phyloP scores from a whole-genome alignment of 1,284 basidiomycete species.

The Rhodotorula sp. region DNA sequence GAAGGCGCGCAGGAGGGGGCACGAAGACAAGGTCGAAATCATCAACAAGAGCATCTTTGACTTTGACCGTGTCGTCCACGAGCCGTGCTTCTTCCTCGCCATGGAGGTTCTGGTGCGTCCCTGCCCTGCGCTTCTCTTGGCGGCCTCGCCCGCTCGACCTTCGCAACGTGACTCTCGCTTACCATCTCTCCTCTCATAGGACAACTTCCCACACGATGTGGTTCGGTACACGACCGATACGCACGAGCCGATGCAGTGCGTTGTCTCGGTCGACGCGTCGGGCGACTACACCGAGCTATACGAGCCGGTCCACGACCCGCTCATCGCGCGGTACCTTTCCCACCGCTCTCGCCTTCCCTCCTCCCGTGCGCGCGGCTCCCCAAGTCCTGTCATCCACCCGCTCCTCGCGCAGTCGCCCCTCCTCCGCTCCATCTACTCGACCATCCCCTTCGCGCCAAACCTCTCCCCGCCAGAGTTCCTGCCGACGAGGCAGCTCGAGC shows the following conservation, averaged over 20 bases:
- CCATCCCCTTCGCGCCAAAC: slow-evolving; percentile 87
- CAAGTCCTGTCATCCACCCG: slow-evolving; percentile 30
- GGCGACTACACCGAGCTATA: slow-evolving; percentile 88
- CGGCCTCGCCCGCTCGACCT: too few relatives aligned
- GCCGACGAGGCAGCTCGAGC: slow-evolving; percentile 85
- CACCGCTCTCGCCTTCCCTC: slow-evolving; percentile 60
- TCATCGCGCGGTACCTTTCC: slow-evolving; percentile 67
- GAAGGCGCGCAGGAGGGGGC: slow-evolving; percentile 58
- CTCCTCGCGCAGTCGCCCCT: slow-evolving; percentile 51
- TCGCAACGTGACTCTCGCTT: neutral
- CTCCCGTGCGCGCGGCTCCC: slow-evolving; percentile 62
- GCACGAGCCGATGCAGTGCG: slow-evolving; percentile 75
- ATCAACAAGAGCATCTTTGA: slow-evolving; percentile 83
- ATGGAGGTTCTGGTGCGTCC: slow-evolving; percentile 86
- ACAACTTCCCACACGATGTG: slow-evolving; percentile 97
- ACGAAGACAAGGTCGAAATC: slow-evolving; percentile 69
- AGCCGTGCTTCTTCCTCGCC: slow-evolving; percentile 90
- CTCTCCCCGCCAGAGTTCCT: slow-evolving; percentile 86
- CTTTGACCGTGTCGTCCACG: slow-evolving; percentile 72
- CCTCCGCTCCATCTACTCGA: slow-evolving; percentile 64
- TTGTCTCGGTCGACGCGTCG: slow-evolving; percentile 75
- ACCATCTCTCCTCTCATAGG: slow-evolving; percentile 56
- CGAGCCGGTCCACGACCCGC: slow-evolving; percentile 78
- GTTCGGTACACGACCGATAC: slow-evolving; percentile 80
- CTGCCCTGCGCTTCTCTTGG: neutral